phyloP scores from a whole-genome alignment of 2,329 filamentous ascomycete genomes.

The Aspergillus unguis region DNA sequence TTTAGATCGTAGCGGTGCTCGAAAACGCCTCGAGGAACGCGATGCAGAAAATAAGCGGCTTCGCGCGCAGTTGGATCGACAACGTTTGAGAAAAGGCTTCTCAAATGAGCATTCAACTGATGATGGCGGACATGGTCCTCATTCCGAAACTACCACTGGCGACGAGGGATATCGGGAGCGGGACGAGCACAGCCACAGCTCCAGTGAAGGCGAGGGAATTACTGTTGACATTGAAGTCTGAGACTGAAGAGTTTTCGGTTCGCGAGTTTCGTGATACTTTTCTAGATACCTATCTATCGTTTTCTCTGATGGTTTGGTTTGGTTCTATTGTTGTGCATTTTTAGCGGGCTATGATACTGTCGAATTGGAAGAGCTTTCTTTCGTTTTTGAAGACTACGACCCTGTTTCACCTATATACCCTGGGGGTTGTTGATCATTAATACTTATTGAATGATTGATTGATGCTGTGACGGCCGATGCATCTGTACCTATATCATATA shows the following conservation, averaged over 20 bases:
- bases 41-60: constrained; percentile 70
- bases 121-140: constrained; percentile 16
- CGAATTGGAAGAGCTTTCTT: no score
- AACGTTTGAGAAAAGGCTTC: constrained; percentile 43
- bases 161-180: constrained; percentile 16
- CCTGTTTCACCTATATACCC: constrained; percentile 5
- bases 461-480: background rate
- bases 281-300: no score
- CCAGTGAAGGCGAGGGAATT: constrained; percentile 38
- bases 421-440: background rate
- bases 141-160: constrained; percentile 9
- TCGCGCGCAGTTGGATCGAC: constrained; percentile 60
- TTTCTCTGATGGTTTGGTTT: background rate
- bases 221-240: constrained; percentile 39
- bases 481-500: background rate
- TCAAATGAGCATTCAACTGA: constrained; percentile 21
- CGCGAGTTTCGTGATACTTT: no score
- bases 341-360: background rate
- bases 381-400: no score
- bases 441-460: background rate
- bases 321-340: constrained; percentile 7
- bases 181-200: constrained; percentile 31
- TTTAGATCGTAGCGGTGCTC: constrained; percentile 77
- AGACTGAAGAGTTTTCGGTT: background rate
- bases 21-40: constrained; percentile 74